Conservation (phyloP, 2,329 filamentous ascomycete species). For the Trichoderma sp. region DNA sequence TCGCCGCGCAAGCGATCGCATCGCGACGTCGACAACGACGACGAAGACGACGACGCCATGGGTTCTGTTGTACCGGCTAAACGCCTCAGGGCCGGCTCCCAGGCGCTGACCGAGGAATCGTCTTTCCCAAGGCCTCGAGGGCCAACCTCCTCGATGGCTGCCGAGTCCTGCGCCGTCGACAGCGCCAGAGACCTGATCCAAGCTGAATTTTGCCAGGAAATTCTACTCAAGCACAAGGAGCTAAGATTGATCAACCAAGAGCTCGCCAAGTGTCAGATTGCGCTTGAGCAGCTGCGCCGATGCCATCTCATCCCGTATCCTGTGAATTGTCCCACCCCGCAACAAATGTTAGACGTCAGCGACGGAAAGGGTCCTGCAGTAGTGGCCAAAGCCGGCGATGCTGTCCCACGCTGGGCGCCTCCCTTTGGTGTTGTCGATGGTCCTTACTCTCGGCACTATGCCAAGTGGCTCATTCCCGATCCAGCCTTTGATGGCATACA, state of each 20-base stretch:
- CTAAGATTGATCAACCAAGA: slow-evolving; percentile 93
- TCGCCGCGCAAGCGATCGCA: slow-evolving; percentile 33
- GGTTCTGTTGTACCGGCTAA: slow-evolving; percentile 37
- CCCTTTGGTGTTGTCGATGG: slow-evolving; percentile 90
- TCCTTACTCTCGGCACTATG: slow-evolving; percentile 90
- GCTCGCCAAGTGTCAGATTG: slow-evolving; percentile 89
- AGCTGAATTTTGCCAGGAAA: slow-evolving; percentile 85
- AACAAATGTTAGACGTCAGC: slow-evolving; percentile 68
- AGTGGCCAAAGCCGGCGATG: slow-evolving; percentile 57
- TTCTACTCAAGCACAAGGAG: slow-evolving; percentile 91
- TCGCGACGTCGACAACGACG: slow-evolving; percentile 30
- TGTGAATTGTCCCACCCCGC: slow-evolving; percentile 62
- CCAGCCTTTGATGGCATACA: slow-evolving; percentile 74
- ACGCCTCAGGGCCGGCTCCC: slow-evolving; percentile 37
- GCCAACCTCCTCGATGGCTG: slow-evolving; percentile 22
- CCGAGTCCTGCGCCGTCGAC: slow-evolving; percentile 38
- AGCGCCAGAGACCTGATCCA: slow-evolving; percentile 70
- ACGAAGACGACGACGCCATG: slow-evolving; percentile 19
- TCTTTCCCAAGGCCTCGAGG: not conserved
- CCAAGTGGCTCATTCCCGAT: slow-evolving; percentile 91
- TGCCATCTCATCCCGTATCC: slow-evolving; percentile 92
- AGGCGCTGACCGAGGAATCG: slow-evolving; percentile 24
- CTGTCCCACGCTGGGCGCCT: slow-evolving; percentile 72
- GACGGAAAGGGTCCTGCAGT: slow-evolving; percentile 72
- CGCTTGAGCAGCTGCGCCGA: slow-evolving; percentile 87